phyloP scores from a whole-genome alignment of 768 basidiomycete species.

The Boletus coccyginus region DNA sequence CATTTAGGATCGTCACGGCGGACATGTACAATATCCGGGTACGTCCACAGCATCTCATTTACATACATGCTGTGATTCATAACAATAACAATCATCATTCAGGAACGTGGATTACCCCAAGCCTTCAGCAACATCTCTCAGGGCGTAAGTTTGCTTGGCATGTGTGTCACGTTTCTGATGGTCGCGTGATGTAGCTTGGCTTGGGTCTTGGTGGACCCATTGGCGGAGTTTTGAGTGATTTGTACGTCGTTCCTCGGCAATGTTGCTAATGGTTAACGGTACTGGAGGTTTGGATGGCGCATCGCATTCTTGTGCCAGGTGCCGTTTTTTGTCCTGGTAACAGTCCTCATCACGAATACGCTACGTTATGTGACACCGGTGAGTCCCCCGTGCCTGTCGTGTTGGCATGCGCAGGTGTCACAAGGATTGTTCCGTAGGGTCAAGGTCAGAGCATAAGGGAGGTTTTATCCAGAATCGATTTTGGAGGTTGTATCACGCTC shows the following conservation, averaged over 20 bases:
- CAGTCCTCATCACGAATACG: slow-evolving; percentile 50
- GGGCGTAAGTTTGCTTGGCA: slow-evolving; percentile 10
- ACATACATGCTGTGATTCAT: background rate
- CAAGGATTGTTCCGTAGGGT: slow-evolving; percentile 41
- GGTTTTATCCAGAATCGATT: slow-evolving; percentile 76
- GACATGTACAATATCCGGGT: slow-evolving; percentile 23
- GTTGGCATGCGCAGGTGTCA: background rate
- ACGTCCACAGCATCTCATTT: background rate
- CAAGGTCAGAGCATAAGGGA: slow-evolving; percentile 61
- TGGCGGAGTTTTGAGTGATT: slow-evolving; percentile 19
- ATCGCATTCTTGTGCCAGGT: slow-evolving; percentile 73
- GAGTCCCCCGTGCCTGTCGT: slow-evolving; percentile 13
- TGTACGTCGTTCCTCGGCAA: slow-evolving; percentile 7
- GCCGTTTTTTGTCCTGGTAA: slow-evolving; percentile 53
- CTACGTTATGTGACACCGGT: slow-evolving; percentile 68
- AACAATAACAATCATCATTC: background rate
- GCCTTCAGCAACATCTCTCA: slow-evolving; percentile 40
- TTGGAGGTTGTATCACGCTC: slow-evolving; percentile 62
- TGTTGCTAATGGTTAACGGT: background rate
- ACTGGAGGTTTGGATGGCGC: slow-evolving; percentile 32
- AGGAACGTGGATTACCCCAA: slow-evolving; percentile 28
- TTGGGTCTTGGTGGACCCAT: slow-evolving; percentile 24
- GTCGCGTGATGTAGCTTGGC: slow-evolving; percentile 13
- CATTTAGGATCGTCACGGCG: slow-evolving; percentile 20
- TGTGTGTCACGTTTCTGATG: background rate